Base-by-base conservation (phyloP, 2,329 filamentous ascomycete genomes). In the Colletotrichum incanum region DNA sequence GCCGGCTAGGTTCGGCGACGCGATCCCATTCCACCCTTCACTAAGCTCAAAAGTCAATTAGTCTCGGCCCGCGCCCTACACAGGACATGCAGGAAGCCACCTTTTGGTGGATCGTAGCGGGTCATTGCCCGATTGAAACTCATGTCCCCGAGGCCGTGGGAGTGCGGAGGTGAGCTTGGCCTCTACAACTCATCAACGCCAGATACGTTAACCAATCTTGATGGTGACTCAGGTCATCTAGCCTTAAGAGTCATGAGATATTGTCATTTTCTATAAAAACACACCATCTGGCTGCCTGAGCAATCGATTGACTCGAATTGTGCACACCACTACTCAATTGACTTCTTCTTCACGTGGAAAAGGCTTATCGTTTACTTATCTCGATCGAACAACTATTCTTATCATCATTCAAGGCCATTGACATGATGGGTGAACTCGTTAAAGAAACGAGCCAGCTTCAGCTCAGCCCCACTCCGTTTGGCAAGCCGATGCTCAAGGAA, bases 401-500 rank as follows among this genome's bases (percentile, higher is more conserved):
- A 16, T 50, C 20, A 52, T 20, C 23, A 16, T 43, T 12, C 14
- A 56, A 55, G 28, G 45, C 7, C 8, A 43, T 23, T n/a, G 7
- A n/a, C 45, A 60, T 39, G 34, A 73, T 73, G 71, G 67, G 56
- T 1, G 56, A 71, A 26, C 49, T 41, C 26, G 52, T 64, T 28
- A 3, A 64, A 28, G 59, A 64, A 26, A 18, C 45, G 12, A n/a
- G 7, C n/a, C 43, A 47, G 9, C 20, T 49, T 1, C 69, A 60
- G 26, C 43, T 47, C 7, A 20, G 50, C 2, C 49, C 59, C 16
- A 1, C 9, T 23, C 54, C 70, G 23, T 83, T 83, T 65, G 84
- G 84, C 28, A 79, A 78, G 47, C 67, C 72, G 0, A 74, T 93
- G 76, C 85, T 87, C 69, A 87, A 91, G 73, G 87, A 93, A 47